Percentiles rank a stretch among this genome's conserved stretches.
Evolutionary conservation across 1,139 yeast genomes (phyloP).

Genomic region (Hemisphaericaspora lyxosophila): DNA sequence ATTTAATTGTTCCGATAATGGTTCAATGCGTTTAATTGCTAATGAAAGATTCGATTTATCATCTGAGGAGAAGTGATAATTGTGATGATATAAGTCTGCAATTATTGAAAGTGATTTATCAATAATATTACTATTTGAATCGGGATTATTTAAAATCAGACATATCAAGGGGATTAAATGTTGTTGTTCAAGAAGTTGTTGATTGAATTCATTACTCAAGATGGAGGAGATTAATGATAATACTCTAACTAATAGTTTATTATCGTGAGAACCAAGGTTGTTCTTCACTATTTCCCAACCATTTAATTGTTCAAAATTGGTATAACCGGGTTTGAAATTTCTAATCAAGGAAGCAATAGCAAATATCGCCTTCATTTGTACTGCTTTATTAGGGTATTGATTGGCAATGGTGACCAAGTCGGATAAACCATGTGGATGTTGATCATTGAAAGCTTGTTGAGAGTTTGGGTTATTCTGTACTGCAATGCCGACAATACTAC

Average conservation of each 20-base stretch:
- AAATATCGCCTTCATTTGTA: constrained; percentile 65
- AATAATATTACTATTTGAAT: constrained; percentile 50
- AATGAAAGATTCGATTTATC: constrained; percentile 45
- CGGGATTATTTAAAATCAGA: constrained; percentile 30
- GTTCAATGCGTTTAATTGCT: constrained; percentile 45
- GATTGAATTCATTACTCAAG: constrained; percentile 50
- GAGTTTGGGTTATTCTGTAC: constrained; percentile 84
- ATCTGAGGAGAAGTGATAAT: constrained; percentile 44
- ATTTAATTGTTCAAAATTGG: constrained; percentile 49
- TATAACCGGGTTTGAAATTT: constrained; percentile 60
- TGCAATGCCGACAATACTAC: constrained; percentile 84
- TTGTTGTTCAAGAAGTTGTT: constrained; percentile 40
- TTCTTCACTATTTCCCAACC: constrained; percentile 59
- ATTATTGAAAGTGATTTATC: constrained; percentile 63
- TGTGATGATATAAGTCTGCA: constrained; percentile 45
- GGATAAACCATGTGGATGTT: constrained; percentile 50
- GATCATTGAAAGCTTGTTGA: constrained; percentile 61
- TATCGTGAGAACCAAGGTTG: constrained; percentile 17
- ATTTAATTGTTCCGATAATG: constrained; percentile 47
- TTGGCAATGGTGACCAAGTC: constrained; percentile 42
- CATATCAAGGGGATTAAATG: constrained; percentile 40
- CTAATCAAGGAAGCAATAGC: constrained; percentile 78
- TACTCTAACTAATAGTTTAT: constrained; percentile 51
- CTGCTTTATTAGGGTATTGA: constrained; percentile 28
- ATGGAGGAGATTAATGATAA: constrained; percentile 60